These are phyloP conservation scores for Panaeolus papilionaceus DNA, from an alignment of 768 basidiomycete genomes.

Conservation along the genomic window DNA sequence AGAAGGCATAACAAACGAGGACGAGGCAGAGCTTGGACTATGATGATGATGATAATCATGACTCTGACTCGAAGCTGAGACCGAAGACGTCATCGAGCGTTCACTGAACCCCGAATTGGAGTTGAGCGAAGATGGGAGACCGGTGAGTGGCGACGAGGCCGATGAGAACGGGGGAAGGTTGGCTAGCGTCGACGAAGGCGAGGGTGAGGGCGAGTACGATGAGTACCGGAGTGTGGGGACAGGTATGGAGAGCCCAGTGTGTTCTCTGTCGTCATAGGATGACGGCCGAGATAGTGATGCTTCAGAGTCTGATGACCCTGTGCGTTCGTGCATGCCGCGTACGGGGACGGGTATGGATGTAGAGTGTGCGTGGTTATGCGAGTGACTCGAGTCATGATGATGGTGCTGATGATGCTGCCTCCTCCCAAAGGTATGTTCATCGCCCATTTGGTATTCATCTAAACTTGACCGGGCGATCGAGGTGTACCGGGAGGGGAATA, in stretches of 20 bases:
- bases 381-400: no score
- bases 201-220: neutral
- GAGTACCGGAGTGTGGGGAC: neutral
- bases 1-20: neutral
- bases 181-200: neutral
- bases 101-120: neutral
- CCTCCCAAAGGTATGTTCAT: neutral
- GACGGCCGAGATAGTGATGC: neutral
- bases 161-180: neutral
- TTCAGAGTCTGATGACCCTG: neutral
- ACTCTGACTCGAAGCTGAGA: constrained; percentile 20
- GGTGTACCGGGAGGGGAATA: constrained; percentile 49
- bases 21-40: constrained; percentile 29
- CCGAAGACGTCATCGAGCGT: neutral
- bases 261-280: neutral
- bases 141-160: neutral
- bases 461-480: constrained; percentile 18
- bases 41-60: neutral
- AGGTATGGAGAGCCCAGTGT: neutral
- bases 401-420: neutral
- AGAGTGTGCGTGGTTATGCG: neutral
- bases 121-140: neutral
- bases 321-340: neutral
- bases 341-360: neutral
- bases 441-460: neutral